phyloP scores from a whole-genome alignment of 1,284 basidiomycete genomes.

The Boletus hoseneyae region DNA sequence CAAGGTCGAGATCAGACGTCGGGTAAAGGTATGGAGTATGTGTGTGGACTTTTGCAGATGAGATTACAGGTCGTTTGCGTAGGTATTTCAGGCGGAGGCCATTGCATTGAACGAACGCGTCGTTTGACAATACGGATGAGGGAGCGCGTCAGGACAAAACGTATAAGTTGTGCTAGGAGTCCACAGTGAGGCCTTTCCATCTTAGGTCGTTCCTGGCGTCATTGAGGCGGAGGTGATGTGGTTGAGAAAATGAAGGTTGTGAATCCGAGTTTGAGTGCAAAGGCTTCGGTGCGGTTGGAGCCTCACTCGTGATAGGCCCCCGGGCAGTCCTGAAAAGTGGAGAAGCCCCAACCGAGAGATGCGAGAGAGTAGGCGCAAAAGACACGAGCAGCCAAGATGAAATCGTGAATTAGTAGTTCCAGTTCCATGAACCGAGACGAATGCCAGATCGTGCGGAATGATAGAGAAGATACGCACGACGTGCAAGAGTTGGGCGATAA shows the following conservation, averaged over 20 bases:
- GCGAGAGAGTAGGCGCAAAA: conserved; percentile 68
- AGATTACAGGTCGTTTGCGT: too few species aligned
- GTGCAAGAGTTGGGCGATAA: too few species aligned
- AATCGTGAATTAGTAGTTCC: neutral
- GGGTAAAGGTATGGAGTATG: too few species aligned
- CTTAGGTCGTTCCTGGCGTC: conserved; percentile 70
- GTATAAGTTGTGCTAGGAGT: conserved; percentile 34
- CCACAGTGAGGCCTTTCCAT: conserved; percentile 62
- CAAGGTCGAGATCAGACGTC: conserved; percentile 38
- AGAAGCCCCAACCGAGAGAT: conserved; percentile 68
- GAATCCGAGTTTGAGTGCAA: too few species aligned
- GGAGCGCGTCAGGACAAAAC: too few species aligned
- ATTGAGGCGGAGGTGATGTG: conserved; percentile 38
- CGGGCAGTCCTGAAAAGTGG: conserved; percentile 70
- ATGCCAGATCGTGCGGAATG: too few species aligned
- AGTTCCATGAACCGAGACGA: neutral
- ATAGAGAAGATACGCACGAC: too few species aligned
- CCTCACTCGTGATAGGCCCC: conserved; percentile 69
- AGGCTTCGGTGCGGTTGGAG: conserved; percentile 12
- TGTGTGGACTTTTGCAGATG: too few species aligned
- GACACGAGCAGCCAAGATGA: conserved; percentile 76
- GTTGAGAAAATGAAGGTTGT: too few species aligned
- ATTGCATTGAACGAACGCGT: too few species aligned
- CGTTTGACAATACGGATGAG: too few species aligned
- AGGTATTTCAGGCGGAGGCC: too few species aligned